Evolutionary conservation across 345 rosid species (phyloP), one percentile per base, ranked within the genome.

Genomic region (Moricandia arvensis): DNA sequence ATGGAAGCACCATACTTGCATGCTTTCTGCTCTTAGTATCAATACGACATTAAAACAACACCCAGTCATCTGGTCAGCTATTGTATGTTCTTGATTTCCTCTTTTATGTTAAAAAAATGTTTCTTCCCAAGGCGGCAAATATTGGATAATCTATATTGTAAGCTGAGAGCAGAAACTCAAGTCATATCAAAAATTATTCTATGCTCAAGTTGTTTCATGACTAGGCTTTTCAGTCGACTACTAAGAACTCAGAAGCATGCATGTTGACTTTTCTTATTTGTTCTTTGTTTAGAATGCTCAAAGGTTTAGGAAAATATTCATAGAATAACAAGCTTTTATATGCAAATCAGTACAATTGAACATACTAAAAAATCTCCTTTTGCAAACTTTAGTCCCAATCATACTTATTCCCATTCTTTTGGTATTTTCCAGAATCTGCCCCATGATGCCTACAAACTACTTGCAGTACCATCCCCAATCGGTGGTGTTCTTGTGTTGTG

Each of bases 1-100:
- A 53, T 95, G 96, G 97, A 95, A 95, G 85, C 90, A 89, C 79
- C 99, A 95, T 72, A 92, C 99, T 71, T 89, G 98, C 88, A 84
- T 80, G 90, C 82, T 95, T 77, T 90, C 99, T 82, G 98, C 98
- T 15, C 88, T 95, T 79, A 95, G 97, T 81, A 92, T 95, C 80
- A 95, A 92, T 82, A 88, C 97, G 59, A 88, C 96, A 49, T 81
- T 87, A 82, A 92, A 92, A 87, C 98, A 90, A 80, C 97, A 93
- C 73, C 97, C 99, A 21, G 92, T 95, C 80, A 92, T 95, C 85
- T 95, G 97, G 97, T 92, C 99, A 78, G 89, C 91, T 70, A 70
- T 64, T 84, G 99, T 95, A 90, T 76, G 95, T 85, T 86, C 71
- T 66, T 74, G 67, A 73, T 76, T 75, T 70, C 47, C 62, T 10